phyloP scores from a whole-genome alignment of 1,139 yeast genomes.

The Sugiyamaella neomexicana region DNA sequence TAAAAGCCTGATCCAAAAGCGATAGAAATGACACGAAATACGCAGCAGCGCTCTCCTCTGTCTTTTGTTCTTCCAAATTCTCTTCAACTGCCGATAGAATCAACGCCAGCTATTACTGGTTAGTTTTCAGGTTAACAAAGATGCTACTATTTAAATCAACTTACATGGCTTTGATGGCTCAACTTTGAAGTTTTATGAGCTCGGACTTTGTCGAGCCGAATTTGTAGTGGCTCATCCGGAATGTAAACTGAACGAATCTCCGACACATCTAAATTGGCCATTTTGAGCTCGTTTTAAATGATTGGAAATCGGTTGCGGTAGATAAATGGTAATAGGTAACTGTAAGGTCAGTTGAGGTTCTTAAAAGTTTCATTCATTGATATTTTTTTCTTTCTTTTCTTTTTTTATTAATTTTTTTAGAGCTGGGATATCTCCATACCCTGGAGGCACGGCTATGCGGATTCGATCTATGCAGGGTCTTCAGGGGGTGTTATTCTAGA shows the following conservation, averaged over 20 bases:
- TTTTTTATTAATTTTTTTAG: background rate
- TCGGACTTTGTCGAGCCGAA: slow-evolving; percentile 67
- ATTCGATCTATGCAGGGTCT: background rate
- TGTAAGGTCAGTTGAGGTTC: background rate
- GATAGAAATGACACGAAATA: slow-evolving; percentile 84
- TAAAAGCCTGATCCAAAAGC: slow-evolving; percentile 71
- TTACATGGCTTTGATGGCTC: slow-evolving; percentile 73
- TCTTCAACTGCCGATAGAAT: slow-evolving; percentile 89
- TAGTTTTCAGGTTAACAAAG: background rate
- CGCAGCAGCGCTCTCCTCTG: slow-evolving; percentile 57
- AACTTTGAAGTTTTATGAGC: slow-evolving; percentile 70
- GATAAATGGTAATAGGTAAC: too few relatives aligned
- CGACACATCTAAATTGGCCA: slow-evolving; percentile 7
- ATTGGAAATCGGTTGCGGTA: background rate
- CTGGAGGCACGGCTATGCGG: background rate
- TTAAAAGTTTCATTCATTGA: background rate
- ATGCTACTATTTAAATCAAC: slow-evolving; percentile 15
- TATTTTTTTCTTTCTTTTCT: slow-evolving; percentile 1
- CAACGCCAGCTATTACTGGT: slow-evolving; percentile 48
- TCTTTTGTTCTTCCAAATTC: slow-evolving; percentile 70
- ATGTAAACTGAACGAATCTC: slow-evolving; percentile 9
- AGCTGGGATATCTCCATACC: background rate
- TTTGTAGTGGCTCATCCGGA: slow-evolving; percentile 49
- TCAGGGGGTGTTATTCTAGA: too few relatives aligned
- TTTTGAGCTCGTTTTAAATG: background rate